phyloP scores from a whole-genome alignment of 495 filamentous ascomycete species.

The Letharia columbiana region DNA sequence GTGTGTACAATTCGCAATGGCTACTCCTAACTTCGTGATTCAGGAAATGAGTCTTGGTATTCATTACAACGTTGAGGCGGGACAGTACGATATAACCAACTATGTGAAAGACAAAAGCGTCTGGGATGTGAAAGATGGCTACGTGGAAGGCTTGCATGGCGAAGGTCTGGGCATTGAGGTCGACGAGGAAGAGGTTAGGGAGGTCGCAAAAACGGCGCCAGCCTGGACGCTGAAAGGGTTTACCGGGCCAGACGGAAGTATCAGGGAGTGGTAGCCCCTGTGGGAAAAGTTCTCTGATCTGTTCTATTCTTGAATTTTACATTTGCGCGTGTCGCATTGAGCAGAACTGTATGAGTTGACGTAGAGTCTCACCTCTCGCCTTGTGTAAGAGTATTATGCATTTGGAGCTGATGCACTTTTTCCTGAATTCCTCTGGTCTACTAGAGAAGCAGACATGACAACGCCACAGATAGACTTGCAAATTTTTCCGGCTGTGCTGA shows the following conservation, averaged over 20 bases:
- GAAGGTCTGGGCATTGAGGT: constrained; percentile 69
- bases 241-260: constrained; percentile 58
- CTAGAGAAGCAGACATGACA: not conserved
- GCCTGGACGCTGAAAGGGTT: constrained; percentile 57
- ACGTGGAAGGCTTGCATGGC: constrained; percentile 52
- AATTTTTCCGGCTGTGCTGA: not conserved
- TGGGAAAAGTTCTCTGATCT: not conserved
- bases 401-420: not conserved
- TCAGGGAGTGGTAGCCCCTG: constrained; percentile 58
- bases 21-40: constrained; percentile 63
- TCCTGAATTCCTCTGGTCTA: not conserved
- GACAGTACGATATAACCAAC: constrained; percentile 56
- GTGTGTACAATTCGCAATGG: constrained; percentile 57
- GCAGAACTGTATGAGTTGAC: not conserved
- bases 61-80: constrained; percentile 62
- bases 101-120: constrained; percentile 56
- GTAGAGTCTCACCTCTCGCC: not conserved
- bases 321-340: not conserved
- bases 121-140: constrained; percentile 58
- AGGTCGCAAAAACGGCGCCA: constrained; percentile 41
- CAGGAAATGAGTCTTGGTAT: constrained; percentile 78
- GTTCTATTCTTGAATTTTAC: not conserved
- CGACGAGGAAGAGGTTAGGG: constrained; percentile 58
- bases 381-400: not conserved
- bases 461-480: not conserved